A percentile compares a stretch with the other conserved stretches of the same genome.
phyloP scores from a whole-genome alignment of 805 yeast species.

The Isabelozyma pseudorhagii region DNA sequence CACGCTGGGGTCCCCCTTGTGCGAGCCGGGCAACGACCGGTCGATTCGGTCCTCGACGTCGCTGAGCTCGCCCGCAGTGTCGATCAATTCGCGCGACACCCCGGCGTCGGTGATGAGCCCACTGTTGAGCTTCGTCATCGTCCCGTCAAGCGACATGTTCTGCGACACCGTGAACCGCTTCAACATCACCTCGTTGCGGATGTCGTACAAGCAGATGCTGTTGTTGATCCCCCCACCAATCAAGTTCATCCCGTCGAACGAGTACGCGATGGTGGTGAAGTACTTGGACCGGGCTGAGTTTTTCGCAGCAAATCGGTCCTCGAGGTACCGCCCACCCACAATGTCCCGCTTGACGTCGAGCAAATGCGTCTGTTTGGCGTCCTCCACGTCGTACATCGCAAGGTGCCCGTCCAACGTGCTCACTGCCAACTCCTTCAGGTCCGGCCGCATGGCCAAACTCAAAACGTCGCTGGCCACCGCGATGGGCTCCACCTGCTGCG shows the following conservation, averaged over 20 bases:
- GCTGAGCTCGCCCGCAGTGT: constrained; percentile 79
- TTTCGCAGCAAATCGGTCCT: constrained; percentile 77
- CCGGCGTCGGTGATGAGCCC: constrained; percentile 86
- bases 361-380: constrained; percentile 73
- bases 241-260: constrained; percentile 84
- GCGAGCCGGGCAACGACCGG: constrained; percentile 78
- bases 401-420: constrained; percentile 87
- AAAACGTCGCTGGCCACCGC: constrained; percentile 82
- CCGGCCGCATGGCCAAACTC: constrained; percentile 82
- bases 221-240: constrained; percentile 94
- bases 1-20: constrained; percentile 69
- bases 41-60: constrained; percentile 83
- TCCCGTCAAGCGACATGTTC: constrained; percentile 91
- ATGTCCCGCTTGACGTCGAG: constrained; percentile 88
- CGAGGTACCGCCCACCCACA: constrained; percentile 76
- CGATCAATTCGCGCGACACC: constrained; percentile 67
- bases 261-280: constrained; percentile 77
- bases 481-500: constrained; percentile 87
- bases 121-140: constrained; percentile 74
- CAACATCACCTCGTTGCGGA: constrained; percentile 80
- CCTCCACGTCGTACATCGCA: constrained; percentile 76
- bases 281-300: constrained; percentile 82
- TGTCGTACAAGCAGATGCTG: constrained; percentile 86
- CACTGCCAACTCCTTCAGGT: constrained; percentile 86
- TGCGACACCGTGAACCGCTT: constrained; percentile 80